Evolutionary conservation across 2,329 filamentous ascomycete species (phyloP).

Genomic region (Gnomoniopsis smithogilvyi): DNA sequence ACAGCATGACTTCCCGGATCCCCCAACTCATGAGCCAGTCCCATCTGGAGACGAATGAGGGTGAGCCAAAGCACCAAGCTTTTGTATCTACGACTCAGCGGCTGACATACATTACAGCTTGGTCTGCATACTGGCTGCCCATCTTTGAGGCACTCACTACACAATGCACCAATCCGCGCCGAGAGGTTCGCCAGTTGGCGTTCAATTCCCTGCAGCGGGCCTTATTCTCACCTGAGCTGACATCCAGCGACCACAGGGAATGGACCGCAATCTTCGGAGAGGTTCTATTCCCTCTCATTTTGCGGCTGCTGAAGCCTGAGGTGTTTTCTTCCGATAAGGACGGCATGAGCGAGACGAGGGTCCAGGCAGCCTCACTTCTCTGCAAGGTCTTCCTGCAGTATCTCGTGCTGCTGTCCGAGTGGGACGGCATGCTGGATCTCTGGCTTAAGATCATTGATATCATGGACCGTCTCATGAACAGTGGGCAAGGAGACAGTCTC

Average conservation of each 20-base stretch:
- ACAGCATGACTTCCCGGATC: constrained; percentile 76
- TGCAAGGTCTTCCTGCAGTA: constrained; percentile 97
- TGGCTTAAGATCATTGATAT: constrained; percentile 92
- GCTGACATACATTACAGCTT: constrained; percentile 55
- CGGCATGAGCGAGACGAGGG: constrained; percentile 93
- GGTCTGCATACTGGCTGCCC: constrained; percentile 96
- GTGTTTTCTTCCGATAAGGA: constrained; percentile 86
- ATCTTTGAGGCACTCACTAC: constrained; percentile 85
- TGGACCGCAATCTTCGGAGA: constrained; percentile 96
- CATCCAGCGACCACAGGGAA: constrained; percentile 78
- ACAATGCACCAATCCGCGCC: constrained; percentile 92
- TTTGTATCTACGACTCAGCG: neutral
- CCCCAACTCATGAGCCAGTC: constrained; percentile 88
- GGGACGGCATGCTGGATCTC: constrained; percentile 84
- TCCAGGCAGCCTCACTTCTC: constrained; percentile 84
- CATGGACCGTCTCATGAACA: constrained; percentile 95
- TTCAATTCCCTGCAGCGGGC: constrained; percentile 83
- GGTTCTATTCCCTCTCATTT: constrained; percentile 88
- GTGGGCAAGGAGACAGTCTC: constrained; percentile 84
- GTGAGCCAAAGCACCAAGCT: constrained; percentile 38
- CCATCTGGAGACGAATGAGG: constrained; percentile 82
- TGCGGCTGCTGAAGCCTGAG: constrained; percentile 85
- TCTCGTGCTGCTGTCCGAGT: constrained; percentile 76
- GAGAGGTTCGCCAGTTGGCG: constrained; percentile 86
- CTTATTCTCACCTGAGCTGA: constrained; percentile 79